Base-by-base conservation (phyloP, 176 grass and related monocot genomes). In the Chrysopogon serrulatus region DNA sequence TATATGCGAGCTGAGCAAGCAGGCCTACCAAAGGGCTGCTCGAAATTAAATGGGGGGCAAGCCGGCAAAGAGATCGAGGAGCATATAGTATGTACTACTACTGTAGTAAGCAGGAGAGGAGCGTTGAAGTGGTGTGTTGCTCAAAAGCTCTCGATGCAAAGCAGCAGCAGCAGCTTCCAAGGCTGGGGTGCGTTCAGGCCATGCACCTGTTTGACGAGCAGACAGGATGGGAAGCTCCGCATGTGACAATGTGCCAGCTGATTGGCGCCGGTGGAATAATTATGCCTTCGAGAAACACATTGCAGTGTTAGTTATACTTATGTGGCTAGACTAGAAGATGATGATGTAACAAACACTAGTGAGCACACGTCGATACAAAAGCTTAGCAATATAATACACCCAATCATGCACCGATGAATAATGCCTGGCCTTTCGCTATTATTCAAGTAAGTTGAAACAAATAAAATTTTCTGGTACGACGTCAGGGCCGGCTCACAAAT, bases 181-280 rank as follows among this genome's bases (percentile, higher is more conserved):
- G 57, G 72, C 51, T 53, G 71, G 4, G 61, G 59, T 81, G 5
- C 62, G 82, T 63, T 44, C 42, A 44, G 82, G 63, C 75, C 30
- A 44, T 62, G 71, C 17, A 18, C 74, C 51, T 35, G 79, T 65
- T 69, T 83, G 81, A 86, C 70, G 57, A 92, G 79, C 40, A 71
- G 77, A 79, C 71, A 65, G 18, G 17, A 37, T 62, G 67, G 31
- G n/a, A 2, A 78, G 70, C 48, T 17, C 78, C 85, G 76, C 88
- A 93, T 96, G 88, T 93, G 94, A 83, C 85, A 77, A 78, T 68
- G 85, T 86, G 88, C 88, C 31, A 53, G 71, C 71, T 69, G 54
- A 78, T 77, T 90, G 83, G 64, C 78, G 33, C 78, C 21, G 34
- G 33, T 44, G 71, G 71, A 64, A 42, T 48, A 82, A 64, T 68